Percentiles rank a stretch among this genome's conserved stretches.
phyloP scores from a whole-genome alignment of 345 rosid genomes.

The Euphorbia lathyris region DNA sequence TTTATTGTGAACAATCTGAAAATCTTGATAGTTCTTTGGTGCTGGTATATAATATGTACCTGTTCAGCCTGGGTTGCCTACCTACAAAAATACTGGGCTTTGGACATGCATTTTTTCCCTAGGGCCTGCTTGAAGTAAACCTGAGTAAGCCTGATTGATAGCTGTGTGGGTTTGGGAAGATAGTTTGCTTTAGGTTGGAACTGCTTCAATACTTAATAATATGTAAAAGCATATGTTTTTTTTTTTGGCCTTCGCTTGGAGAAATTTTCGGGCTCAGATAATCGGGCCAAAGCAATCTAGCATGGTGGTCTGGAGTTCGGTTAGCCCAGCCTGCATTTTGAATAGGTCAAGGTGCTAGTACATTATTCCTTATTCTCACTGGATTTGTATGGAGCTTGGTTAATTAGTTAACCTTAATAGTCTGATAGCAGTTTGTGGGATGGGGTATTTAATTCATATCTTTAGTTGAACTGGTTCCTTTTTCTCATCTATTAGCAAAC shows the following conservation, averaged over 20 bases:
- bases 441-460: background rate
- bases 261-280: background rate
- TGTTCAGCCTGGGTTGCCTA: background rate
- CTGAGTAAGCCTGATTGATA: background rate
- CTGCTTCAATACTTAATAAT: too few relatives aligned
- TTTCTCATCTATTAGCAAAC: background rate
- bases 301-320: background rate
- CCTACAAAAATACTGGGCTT: background rate
- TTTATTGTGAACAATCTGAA: conserved; percentile 1
- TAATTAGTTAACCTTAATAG: too few relatives aligned
- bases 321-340: background rate
- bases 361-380: background rate
- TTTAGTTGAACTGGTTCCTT: background rate
- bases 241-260: background rate
- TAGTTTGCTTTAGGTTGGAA: too few relatives aligned
- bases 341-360: background rate
- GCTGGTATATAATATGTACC: background rate
- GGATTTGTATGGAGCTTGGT: too few relatives aligned
- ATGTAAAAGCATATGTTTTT: too few relatives aligned
- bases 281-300: background rate
- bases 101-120: background rate
- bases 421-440: too few relatives aligned
- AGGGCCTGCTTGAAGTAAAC: background rate
- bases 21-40: conserved; percentile 5
- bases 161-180: background rate